These are phyloP conservation scores for Pseudogymnoascus sp. DNA, from an alignment of 2,329 filamentous ascomycete genomes.

Conservation along the genomic window DNA sequence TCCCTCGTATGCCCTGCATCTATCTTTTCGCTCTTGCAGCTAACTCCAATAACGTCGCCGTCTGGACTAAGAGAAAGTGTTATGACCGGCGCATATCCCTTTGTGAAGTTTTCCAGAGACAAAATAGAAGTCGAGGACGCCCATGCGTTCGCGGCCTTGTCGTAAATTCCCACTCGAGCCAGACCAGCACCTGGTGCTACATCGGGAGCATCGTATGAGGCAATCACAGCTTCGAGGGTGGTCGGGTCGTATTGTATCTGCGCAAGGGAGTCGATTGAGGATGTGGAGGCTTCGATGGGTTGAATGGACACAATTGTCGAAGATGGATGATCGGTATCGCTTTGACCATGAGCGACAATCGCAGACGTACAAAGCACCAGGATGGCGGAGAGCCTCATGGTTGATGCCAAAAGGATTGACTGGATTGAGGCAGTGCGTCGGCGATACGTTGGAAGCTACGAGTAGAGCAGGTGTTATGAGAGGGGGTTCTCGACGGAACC, in stretches of 20 bases:
- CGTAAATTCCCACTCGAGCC: constrained; percentile 52
- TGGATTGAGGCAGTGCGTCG: neutral
- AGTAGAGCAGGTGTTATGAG: neutral
- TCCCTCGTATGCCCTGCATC: constrained; percentile 59
- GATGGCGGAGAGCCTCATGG: neutral
- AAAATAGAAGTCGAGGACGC: constrained; percentile 48
- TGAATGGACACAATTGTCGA: constrained; percentile 24
- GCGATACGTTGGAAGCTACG: neutral
- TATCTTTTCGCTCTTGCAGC: constrained; percentile 48
- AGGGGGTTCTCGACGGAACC: neutral
- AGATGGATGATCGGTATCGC: constrained; percentile 1
- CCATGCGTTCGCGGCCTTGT: constrained; percentile 42
- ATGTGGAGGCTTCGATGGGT: constrained; percentile 17
- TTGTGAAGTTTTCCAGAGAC: constrained; percentile 49
- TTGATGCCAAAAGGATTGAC: neutral
- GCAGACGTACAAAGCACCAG: neutral
- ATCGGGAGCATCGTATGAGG: constrained; percentile 51
- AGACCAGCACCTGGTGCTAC: constrained; percentile 38
- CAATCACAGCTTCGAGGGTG: constrained; percentile 38
- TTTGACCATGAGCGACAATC: neutral
- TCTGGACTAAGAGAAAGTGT: constrained; percentile 43
- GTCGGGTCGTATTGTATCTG: constrained; percentile 48
- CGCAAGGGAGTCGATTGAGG: constrained; percentile 47
- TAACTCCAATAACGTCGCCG: constrained; percentile 43
- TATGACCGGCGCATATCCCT: constrained; percentile 54